Conservation (phyloP, 2,329 filamentous ascomycete species). For the Monosporascus sp. region DNA sequence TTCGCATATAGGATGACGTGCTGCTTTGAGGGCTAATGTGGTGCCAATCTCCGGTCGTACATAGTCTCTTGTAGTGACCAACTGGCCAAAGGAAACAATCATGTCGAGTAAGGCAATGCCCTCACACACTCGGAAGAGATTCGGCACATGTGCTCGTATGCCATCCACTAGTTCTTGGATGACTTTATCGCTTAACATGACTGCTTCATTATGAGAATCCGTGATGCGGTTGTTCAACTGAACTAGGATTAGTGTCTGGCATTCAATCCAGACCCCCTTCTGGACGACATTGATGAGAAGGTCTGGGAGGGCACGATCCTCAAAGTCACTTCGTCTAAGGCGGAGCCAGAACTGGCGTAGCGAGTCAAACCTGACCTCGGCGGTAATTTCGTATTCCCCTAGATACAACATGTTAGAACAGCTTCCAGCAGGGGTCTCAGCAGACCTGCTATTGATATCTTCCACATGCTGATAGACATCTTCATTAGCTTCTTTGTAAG, state of each 20-base stretch:
- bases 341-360: constrained; percentile 75
- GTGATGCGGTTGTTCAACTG: constrained; percentile 75
- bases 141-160: constrained; percentile 66
- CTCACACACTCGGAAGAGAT: constrained; percentile 79
- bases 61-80: constrained; percentile 57
- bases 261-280: constrained; percentile 75
- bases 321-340: constrained; percentile 57
- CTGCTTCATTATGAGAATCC: constrained; percentile 77
- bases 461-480: constrained; percentile 69
- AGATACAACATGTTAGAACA: not conserved
- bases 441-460: constrained; percentile 54
- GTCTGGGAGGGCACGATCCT: constrained; percentile 53
- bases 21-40: constrained; percentile 66
- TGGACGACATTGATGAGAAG: constrained; percentile 71
- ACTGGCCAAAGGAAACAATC: constrained; percentile 69
- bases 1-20: constrained; percentile 74
- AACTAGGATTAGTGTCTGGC: constrained; percentile 77
- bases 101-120: constrained; percentile 84
- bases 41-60: constrained; percentile 63
- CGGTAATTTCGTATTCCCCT: constrained; percentile 52
- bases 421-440: not conserved
- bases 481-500: constrained; percentile 81
- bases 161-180: constrained; percentile 65
- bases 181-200: constrained; percentile 74
- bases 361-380: constrained; percentile 71